Percentiles rank a stretch among this genome's conserved stretches.
Conservation (phyloP, 441 rosid species). For the Lepidium campestre region DNA sequence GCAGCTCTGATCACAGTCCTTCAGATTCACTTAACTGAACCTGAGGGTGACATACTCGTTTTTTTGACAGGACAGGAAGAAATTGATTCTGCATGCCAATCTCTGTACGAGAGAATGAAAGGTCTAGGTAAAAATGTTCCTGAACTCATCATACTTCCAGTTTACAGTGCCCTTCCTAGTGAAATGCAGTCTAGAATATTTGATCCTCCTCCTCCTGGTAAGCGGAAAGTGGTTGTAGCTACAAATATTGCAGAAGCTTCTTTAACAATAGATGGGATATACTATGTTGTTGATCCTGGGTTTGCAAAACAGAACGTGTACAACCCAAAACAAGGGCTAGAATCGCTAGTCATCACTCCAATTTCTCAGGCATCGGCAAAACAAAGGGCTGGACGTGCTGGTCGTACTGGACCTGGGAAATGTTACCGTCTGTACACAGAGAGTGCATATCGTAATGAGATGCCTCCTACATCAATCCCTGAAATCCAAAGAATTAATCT, state of each 20-base stretch:
- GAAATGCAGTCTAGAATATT: conserved; percentile 89
- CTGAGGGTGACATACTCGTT: conserved; percentile 74
- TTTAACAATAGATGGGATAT: conserved; percentile 75
- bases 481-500: conserved; percentile 86
- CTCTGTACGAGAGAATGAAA: conserved; percentile 80
- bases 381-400: conserved; percentile 70
- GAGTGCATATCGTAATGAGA: conserved; percentile 83
- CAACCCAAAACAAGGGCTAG: conserved; percentile 84
- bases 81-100: conserved; percentile 84
- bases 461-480: conserved; percentile 76
- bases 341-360: conserved; percentile 73
- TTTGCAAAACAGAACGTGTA: conserved; percentile 79
- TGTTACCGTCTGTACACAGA: conserved; percentile 86
- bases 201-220: conserved; percentile 80
- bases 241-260: conserved; percentile 89
- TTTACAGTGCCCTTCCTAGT: conserved; percentile 86
- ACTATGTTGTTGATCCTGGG: conserved; percentile 81
- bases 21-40: conserved; percentile 85
- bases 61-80: conserved; percentile 94
- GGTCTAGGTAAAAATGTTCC: conserved; percentile 75
- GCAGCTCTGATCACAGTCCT: conserved; percentile 76
- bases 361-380: conserved; percentile 88
- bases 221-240: conserved; percentile 84
- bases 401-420: conserved; percentile 93
- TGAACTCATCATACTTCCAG: conserved; percentile 74